These are phyloP conservation scores for Sugiyamaella castrensis DNA, from an alignment of 1,139 yeast genomes.

Conservation along the genomic window DNA sequence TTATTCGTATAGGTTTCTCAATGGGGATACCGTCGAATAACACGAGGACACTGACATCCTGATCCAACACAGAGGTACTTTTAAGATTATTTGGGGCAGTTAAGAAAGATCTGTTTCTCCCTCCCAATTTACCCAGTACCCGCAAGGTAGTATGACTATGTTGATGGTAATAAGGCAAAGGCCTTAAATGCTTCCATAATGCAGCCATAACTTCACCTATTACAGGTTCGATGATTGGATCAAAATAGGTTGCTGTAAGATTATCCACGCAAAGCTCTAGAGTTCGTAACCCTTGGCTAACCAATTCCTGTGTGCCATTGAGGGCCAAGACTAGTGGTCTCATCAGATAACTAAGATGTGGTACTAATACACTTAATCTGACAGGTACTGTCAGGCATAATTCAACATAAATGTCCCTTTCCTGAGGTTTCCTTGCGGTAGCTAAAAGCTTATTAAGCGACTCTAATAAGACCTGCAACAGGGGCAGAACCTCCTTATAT, in stretches of 20 bases:
- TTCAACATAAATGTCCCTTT: conserved; percentile 90
- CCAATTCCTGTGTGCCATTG: conserved; percentile 86
- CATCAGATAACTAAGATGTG: conserved; percentile 83
- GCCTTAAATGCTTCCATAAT: conserved; percentile 85
- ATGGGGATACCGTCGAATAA: conserved; percentile 65
- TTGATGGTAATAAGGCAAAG: conserved; percentile 86
- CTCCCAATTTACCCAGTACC: conserved; percentile 92
- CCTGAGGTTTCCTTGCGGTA: conserved; percentile 84
- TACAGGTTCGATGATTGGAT: conserved; percentile 94
- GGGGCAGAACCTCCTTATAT: conserved; percentile 89
- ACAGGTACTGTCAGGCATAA: conserved; percentile 95
- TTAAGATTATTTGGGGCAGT: conserved; percentile 67
- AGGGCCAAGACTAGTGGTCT: conserved; percentile 88
- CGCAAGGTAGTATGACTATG: conserved; percentile 94
- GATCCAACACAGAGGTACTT: conserved; percentile 57
- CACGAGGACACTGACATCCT: conserved; percentile 66
- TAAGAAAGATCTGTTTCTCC: conserved; percentile 84
- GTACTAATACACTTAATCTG: conserved; percentile 85
- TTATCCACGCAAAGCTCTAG: conserved; percentile 96
- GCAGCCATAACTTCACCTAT: conserved; percentile 92
- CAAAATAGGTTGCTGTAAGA: conserved; percentile 92
- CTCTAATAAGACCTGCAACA: conserved; percentile 80
- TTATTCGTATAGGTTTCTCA: conserved; percentile 66
- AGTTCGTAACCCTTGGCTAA: conserved; percentile 90
- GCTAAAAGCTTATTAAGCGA: conserved; percentile 78